Evolutionary conservation across 352 stramenopile species (phyloP), one percentile per base, ranked within the genome.

Genomic region (Pythium pectinolyticum): DNA sequence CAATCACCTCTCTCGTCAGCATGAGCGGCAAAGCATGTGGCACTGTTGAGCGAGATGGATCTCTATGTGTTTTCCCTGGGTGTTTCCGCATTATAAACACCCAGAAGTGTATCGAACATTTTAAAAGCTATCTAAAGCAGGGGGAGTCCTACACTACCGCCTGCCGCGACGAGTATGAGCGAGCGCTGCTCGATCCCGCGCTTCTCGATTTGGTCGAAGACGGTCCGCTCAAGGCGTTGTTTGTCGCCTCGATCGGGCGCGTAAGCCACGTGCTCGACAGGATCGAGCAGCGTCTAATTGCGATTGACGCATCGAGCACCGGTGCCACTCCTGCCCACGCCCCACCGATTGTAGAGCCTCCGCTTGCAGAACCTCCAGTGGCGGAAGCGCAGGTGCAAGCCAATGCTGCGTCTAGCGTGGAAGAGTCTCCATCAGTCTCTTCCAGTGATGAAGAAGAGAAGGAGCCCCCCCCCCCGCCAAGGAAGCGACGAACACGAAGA

Each of bases 41-140:
- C 11, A 47, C 40, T 8, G 19, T 20, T 20, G 27, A 47, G 40
- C 40, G 17, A 17, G 40, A 47, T 27, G 17, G 40, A 5, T 17
- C 40, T 17, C 5, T 47, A 20, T 47, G 11, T 4, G 10, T 47
- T 47, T n/a, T 47, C 40, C 40, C 17, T 25, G 17, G 9, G 17
- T 47, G 40, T 47, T 47, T 47, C 40, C 40, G 40, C 40, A 25
- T 47, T 27, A 47, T 47, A 47, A 47, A 27, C 40, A 47, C n/a
- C 40, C 40, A 47, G 40, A 47, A 47, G 40, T 47, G 24, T 19
- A 47, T 47, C 40, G 40, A 47, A 20, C 40, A 47, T 19, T 47
- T 47, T 20, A 47, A 47, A 20, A 20, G 9, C 2, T 4, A 47
- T 47, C 40, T 47, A 17, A 6, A 20, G 2, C 19, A 22, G 17